phyloP scores from a whole-genome alignment of 2,329 filamentous ascomycete genomes.

The Cladosporium sp. region DNA sequence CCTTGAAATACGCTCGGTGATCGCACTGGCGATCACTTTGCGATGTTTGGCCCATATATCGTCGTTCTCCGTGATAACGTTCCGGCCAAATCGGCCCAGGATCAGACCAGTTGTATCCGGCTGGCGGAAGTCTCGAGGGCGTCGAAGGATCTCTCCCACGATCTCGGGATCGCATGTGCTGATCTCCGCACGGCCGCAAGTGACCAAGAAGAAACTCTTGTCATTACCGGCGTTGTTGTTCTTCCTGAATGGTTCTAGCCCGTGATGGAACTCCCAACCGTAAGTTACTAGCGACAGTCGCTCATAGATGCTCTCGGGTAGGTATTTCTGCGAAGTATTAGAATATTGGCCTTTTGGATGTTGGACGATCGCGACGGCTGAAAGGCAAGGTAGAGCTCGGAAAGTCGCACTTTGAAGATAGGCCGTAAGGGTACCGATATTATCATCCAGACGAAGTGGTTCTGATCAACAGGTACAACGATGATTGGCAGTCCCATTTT shows the following conservation, averaged over 20 bases:
- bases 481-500: slow-evolving; percentile 24
- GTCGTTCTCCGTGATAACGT: slow-evolving; percentile 23
- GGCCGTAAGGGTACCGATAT: slow-evolving; percentile 20
- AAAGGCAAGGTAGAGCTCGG: neutral
- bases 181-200: slow-evolving; percentile 22
- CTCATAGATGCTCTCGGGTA: slow-evolving; percentile 20
- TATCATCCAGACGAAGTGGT: slow-evolving; percentile 26
- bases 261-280: slow-evolving; percentile 26
- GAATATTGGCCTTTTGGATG: too few relatives aligned
- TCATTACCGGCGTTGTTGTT: slow-evolving; percentile 17
- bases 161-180: slow-evolving; percentile 24
- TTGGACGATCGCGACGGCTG: too few relatives aligned
- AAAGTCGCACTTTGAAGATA: neutral
- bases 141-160: slow-evolving; percentile 19
- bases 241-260: slow-evolving; percentile 16
- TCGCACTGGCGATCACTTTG: slow-evolving; percentile 28
- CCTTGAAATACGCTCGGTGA: slow-evolving; percentile 33
- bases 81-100: slow-evolving; percentile 24
- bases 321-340: slow-evolving; percentile 16
- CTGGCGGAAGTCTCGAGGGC: slow-evolving; percentile 23
- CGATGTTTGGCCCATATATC: slow-evolving; percentile 30
- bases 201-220: slow-evolving; percentile 22
- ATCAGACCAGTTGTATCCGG: slow-evolving; percentile 19
- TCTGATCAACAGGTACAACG: slow-evolving; percentile 26
- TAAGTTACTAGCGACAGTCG: slow-evolving; percentile 24